Conservation (phyloP, 257 asterid genomes). For the Mitragyna speciosa region DNA sequence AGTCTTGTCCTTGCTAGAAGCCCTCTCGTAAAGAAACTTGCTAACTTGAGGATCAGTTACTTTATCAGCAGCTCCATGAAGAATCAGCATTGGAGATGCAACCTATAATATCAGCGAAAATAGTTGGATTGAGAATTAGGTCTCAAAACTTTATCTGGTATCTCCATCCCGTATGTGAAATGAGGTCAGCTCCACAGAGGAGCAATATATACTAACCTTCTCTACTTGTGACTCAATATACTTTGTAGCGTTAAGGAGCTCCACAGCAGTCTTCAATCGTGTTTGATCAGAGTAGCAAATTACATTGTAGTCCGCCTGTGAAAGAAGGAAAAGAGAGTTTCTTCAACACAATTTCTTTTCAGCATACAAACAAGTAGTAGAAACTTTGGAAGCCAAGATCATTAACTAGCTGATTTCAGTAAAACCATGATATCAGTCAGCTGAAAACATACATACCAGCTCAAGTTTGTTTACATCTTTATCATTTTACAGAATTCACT, state of each 20-base stretch:
- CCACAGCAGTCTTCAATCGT: conserved; percentile 82
- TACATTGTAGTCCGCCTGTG: conserved; percentile 87
- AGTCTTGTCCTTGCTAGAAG: conserved; percentile 73
- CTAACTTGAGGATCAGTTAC: conserved; percentile 95
- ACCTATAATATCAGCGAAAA: conserved; percentile 40
- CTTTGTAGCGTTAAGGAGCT: conserved; percentile 81
- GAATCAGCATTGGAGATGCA: conserved; percentile 72
- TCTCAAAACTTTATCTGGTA: not conserved
- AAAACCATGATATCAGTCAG: not conserved
- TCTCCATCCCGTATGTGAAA: not conserved
- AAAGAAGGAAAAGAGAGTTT: conserved; percentile 4
- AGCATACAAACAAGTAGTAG: not conserved
- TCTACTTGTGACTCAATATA: conserved; percentile 72
- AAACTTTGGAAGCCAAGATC: not conserved
- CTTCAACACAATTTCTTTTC: not conserved
- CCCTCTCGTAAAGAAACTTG: conserved; percentile 62
- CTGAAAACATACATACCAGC: not conserved
- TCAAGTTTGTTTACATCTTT: not conserved
- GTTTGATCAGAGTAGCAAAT: conserved; percentile 83
- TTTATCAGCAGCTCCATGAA: conserved; percentile 91
- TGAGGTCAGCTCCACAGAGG: not conserved
- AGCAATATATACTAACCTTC: conserved; percentile 45
- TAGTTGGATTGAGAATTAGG: not conserved
- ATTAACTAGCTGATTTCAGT: not conserved
- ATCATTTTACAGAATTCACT: not conserved